Percentiles rank a stretch among this genome's conserved stretches.
Evolutionary conservation across 257 asterid species (phyloP).

Genomic region (Solanum virginianum): DNA sequence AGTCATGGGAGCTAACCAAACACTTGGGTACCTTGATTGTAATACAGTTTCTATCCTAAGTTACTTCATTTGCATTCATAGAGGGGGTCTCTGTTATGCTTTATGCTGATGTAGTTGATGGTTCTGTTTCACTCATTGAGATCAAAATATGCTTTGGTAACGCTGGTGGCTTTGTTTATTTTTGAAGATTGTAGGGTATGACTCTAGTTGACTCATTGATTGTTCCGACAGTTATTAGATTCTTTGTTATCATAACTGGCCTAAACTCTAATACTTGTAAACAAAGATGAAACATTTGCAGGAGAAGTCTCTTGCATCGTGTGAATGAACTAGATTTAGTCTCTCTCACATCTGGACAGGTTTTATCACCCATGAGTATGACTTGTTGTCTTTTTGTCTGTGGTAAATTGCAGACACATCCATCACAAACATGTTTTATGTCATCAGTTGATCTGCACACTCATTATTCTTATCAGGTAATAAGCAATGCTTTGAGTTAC

Average conservation of each 20-base stretch:
- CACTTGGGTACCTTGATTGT: not conserved
- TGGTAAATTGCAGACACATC: conserved; percentile 79
- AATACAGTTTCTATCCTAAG: not conserved
- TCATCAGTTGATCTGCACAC: conserved; percentile 98
- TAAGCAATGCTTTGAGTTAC: not conserved
- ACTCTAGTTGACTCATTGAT: not conserved
- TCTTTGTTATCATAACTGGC: not conserved
- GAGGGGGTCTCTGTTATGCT: not conserved
- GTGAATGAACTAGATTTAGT: not conserved
- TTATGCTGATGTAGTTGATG: not conserved
- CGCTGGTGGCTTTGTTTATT: not conserved
- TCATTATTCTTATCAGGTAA: conserved; percentile 97
- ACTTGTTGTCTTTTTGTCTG: conserved; percentile 5
- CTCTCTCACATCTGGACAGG: not conserved
- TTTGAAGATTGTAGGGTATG: not conserved
- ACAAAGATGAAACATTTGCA: not conserved
- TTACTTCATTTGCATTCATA: not conserved
- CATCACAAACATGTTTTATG: conserved; percentile 97
- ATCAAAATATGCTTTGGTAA: not conserved
- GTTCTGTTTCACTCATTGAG: not conserved
- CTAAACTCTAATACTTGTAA: not conserved
- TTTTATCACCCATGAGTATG: not conserved
- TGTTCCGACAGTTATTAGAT: not conserved
- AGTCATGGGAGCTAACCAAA: not conserved
- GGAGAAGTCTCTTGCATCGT: not conserved